phyloP scores from a whole-genome alignment of 2,329 filamentous ascomycete species.

The Penicillium sclerotiorum region DNA sequence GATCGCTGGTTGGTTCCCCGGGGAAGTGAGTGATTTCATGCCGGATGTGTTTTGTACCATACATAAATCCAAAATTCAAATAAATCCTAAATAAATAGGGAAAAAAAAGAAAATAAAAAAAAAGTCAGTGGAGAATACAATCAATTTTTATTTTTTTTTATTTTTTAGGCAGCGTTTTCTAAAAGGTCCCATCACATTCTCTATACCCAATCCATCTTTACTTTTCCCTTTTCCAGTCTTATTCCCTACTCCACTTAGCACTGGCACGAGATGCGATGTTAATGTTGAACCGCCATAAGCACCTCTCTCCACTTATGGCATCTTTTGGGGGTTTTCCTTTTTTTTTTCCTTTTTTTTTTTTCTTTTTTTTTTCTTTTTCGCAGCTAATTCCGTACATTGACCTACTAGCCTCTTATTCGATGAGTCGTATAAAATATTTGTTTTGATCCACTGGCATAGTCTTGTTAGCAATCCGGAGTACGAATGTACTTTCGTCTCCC shows the following conservation, averaged over 20 bases:
- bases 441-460: no score
- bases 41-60: background rate
- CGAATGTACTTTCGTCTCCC: no score
- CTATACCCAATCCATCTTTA: conserved; percentile 3
- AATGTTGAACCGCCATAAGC: no score
- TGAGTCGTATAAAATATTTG: no score
- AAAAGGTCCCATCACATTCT: background rate
- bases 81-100: background rate
- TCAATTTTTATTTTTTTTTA: no score
- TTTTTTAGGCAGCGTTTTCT: conserved; percentile 4
- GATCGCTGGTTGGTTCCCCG: conserved; percentile 20
- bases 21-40: conserved; percentile 9
- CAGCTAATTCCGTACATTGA: no score
- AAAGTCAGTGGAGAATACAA: conserved; percentile 4
- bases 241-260: background rate
- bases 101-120: background rate
- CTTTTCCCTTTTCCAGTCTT: background rate
- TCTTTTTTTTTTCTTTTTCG: background rate
- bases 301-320: background rate
- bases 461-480: no score
- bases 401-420: no score
- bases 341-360: background rate
- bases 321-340: background rate
- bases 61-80: background rate
- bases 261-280: conserved; percentile 3